Evolutionary conservation across 306 rosid genomes (phyloP), one percentile per base, ranked within the genome.

Genomic region (Pterocarpus santalinus): DNA sequence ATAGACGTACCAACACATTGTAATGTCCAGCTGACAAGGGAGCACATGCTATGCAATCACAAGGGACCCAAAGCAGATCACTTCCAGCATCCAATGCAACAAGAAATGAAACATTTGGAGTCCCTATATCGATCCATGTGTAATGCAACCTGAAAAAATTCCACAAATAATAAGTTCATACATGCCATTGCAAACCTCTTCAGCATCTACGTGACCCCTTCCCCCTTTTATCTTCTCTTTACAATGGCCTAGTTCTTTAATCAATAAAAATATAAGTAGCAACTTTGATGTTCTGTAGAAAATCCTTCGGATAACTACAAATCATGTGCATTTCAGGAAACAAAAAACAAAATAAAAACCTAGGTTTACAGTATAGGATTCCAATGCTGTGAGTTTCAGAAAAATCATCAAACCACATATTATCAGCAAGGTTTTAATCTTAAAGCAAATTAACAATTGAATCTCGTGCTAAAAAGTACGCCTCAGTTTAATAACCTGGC

Each of bases 71-170:
- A 85, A 94, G 92, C 35, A 88, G 73, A 86, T 92, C 89, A 81
- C 98, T 94, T 52, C 98, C 97, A 68, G 91, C 72, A 85, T 94
- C 98, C 93, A 94, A 79, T 11, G 97, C 98, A 75, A 94, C 98
- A 41, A 94, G 98, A 89, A 94, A 94, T 7, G 98, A 88, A 82
- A 88, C 89, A 58, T 87, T 94, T 4, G 98, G 98, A 28, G 93
- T 92, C 44, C 98, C 97, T 61, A 94, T 82, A 79, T 94, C 97
- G 74, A 94, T 92, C 98, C 98, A 92, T 43, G 97, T 72, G 70
- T 91, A 94, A 84, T 94, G 97, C 72, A 94, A 81, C 98, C 98
- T 94, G 86, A 58, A 73, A 82, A 63, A 71, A 84, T 46, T 52
- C 73, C 70, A 84, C 53, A 81, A 36, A 7, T 1, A 79, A 73